phyloP scores from a whole-genome alignment of 495 filamentous ascomycete genomes.

The Annulohypoxylon moriforme region DNA sequence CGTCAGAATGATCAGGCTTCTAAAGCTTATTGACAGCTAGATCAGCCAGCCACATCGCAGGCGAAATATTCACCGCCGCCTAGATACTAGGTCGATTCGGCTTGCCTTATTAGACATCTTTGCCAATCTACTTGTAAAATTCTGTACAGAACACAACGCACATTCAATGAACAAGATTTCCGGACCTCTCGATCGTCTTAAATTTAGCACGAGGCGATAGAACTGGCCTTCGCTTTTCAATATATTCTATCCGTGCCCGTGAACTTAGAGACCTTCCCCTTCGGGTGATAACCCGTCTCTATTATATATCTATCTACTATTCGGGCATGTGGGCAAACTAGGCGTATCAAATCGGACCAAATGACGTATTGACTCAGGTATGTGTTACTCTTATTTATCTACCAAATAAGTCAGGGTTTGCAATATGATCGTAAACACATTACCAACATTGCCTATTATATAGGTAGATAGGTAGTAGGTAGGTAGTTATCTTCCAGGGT shows the following conservation, averaged over 20 bases:
- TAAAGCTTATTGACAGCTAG: neutral
- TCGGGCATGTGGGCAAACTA: neutral
- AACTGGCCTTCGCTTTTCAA: constrained; percentile 3
- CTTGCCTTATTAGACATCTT: too few species aligned
- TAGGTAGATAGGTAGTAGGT: too few species aligned
- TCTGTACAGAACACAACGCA: constrained; percentile 7
- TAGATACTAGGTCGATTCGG: too few species aligned
- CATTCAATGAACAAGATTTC: neutral
- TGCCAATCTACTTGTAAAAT: constrained; percentile 4
- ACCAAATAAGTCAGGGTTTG: neutral
- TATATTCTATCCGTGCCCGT: neutral
- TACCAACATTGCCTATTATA: too few species aligned
- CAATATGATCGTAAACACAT: neutral
- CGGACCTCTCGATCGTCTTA: constrained; percentile 3
- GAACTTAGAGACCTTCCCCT: constrained; percentile 22
- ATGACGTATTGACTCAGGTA: neutral
- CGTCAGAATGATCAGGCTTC: constrained; percentile 23
- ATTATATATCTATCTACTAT: constrained; percentile 2
- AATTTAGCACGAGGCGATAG: constrained; percentile 12
- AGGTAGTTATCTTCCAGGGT: neutral
- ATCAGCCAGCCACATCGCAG: too few species aligned
- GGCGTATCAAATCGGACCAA: neutral
- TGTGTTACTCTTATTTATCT: neutral
- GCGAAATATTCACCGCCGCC: too few species aligned
- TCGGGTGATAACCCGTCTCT: constrained; percentile 11